Conservation (phyloP, 2,329 filamentous ascomycete genomes). For the Trichophyton schoenleinii region DNA sequence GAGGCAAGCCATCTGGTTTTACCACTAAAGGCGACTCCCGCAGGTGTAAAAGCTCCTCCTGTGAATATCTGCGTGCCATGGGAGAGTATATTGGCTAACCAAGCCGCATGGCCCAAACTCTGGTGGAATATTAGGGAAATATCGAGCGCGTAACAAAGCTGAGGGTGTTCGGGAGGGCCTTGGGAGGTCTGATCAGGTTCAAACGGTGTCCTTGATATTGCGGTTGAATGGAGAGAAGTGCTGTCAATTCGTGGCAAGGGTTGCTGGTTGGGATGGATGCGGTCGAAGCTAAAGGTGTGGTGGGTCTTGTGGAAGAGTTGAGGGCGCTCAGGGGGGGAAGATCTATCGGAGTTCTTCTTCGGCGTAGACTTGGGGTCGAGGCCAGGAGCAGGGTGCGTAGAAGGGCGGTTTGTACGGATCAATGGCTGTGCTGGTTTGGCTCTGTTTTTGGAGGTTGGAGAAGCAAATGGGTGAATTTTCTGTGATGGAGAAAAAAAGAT, state of each 20-base stretch:
- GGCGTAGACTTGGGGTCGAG: not conserved
- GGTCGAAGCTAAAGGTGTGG: not conserved
- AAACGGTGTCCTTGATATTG: not conserved
- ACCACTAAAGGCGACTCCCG: slow-evolving; percentile 70
- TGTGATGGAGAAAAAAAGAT: not conserved
- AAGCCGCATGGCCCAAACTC: slow-evolving; percentile 12
- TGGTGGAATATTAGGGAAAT: not conserved
- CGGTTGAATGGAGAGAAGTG: not conserved
- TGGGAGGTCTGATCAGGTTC: not conserved
- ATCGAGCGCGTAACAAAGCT: not conserved
- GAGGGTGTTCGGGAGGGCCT: not conserved
- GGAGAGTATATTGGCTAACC: slow-evolving; percentile 11
- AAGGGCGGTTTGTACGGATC: not conserved
- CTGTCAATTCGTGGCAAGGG: slow-evolving; percentile 2
- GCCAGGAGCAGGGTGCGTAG: not conserved
- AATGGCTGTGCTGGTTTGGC: not conserved
- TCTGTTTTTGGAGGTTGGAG: not conserved
- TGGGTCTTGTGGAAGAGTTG: not conserved
- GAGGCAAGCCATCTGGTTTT: slow-evolving; percentile 67
- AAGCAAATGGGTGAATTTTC: not conserved
- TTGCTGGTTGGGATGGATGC: slow-evolving; percentile 1
- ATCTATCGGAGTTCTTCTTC: not conserved
- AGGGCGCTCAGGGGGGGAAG: not conserved
- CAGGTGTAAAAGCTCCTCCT: slow-evolving; percentile 62
- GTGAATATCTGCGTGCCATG: slow-evolving; percentile 53